These are phyloP conservation scores for Trichoderma hamatum DNA, from an alignment of 2,329 filamentous ascomycete genomes.

Conservation along the genomic window DNA sequence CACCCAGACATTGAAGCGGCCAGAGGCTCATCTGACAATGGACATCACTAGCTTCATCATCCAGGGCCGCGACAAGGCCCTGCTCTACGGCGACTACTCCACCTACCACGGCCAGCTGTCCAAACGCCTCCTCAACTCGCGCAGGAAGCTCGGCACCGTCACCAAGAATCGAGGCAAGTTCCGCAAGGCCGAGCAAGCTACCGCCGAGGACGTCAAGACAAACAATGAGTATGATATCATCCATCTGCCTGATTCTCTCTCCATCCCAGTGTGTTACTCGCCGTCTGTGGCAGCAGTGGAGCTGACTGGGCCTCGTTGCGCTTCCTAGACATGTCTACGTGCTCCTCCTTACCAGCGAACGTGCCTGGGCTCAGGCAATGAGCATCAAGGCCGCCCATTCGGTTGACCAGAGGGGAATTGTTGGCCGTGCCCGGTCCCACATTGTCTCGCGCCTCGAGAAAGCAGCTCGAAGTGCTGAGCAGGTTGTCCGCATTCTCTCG, in stretches of 20 bases:
- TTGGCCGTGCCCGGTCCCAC: conserved; percentile 79
- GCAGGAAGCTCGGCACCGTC: conserved; percentile 81
- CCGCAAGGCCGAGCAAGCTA: conserved; percentile 68
- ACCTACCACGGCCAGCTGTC: conserved; percentile 80
- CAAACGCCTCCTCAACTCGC: conserved; percentile 78
- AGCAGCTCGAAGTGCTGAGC: conserved; percentile 69
- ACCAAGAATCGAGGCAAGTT: conserved; percentile 89
- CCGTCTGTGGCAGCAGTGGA: conserved; percentile 17
- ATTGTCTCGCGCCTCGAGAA: conserved; percentile 87
- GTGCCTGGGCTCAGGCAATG: conserved; percentile 96
- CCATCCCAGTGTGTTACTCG: background rate
- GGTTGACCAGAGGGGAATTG: conserved; percentile 76
- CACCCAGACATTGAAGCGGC: background rate
- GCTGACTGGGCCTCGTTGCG: background rate
- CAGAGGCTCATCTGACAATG: conserved; percentile 55
- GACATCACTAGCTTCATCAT: conserved; percentile 87
- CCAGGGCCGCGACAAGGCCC: conserved; percentile 76
- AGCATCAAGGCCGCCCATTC: conserved; percentile 84
- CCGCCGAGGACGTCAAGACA: conserved; percentile 71
- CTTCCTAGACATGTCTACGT: conserved; percentile 70
- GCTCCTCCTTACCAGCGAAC: conserved; percentile 83
- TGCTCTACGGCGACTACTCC: conserved; percentile 86
- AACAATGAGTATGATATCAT: conserved; percentile 69
- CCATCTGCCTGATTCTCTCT: background rate
- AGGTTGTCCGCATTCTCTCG: conserved; percentile 68